Percentiles rank a stretch among this genome's conserved stretches.
These are phyloP conservation scores for Pseudozyma sp. DNA, from an alignment of 1,284 basidiomycete genomes.

Conservation along the genomic window DNA sequence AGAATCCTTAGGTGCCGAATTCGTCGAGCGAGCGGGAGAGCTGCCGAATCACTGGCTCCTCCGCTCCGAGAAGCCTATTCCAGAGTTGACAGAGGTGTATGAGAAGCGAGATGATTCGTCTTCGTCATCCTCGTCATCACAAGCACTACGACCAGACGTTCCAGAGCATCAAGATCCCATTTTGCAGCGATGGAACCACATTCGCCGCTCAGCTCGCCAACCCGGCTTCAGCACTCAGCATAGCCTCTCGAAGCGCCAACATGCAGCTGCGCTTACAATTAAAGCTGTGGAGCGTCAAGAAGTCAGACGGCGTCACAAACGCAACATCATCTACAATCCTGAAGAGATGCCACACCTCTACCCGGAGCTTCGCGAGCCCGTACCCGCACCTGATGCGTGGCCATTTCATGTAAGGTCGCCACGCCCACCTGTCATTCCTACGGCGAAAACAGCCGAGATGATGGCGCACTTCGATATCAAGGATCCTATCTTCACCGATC, in stretches of 20 bases:
- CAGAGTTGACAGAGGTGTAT: constrained; percentile 6
- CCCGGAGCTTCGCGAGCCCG: constrained; percentile 48
- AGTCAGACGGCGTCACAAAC: constrained; percentile 63
- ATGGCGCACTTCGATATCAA: constrained; percentile 74
- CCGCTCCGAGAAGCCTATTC: constrained; percentile 71
- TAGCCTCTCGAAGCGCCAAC: constrained; percentile 45
- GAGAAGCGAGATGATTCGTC: constrained; percentile 23
- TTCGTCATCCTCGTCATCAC: constrained; percentile 13
- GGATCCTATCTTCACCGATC: constrained; percentile 87
- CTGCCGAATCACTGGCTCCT: constrained; percentile 86
- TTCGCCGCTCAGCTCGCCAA: constrained; percentile 29
- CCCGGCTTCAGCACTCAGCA: constrained; percentile 32
- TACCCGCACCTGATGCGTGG: constrained; percentile 42
- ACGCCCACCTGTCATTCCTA: constrained; percentile 40
- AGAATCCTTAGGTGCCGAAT: constrained; percentile 78
- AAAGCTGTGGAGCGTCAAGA: constrained; percentile 64
- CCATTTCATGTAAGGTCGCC: constrained; percentile 46
- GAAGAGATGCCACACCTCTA: constrained; percentile 60
- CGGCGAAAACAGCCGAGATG: constrained; percentile 48
- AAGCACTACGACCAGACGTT: constrained; percentile 19
- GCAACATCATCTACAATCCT: constrained; percentile 65
- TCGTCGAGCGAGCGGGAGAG: constrained; percentile 89
- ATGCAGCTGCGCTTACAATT: constrained; percentile 52
- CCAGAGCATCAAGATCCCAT: constrained; percentile 67
- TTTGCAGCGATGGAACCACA: constrained; percentile 72